Conservation (phyloP, 345 rosid species). For the Salix arbutifolia region DNA sequence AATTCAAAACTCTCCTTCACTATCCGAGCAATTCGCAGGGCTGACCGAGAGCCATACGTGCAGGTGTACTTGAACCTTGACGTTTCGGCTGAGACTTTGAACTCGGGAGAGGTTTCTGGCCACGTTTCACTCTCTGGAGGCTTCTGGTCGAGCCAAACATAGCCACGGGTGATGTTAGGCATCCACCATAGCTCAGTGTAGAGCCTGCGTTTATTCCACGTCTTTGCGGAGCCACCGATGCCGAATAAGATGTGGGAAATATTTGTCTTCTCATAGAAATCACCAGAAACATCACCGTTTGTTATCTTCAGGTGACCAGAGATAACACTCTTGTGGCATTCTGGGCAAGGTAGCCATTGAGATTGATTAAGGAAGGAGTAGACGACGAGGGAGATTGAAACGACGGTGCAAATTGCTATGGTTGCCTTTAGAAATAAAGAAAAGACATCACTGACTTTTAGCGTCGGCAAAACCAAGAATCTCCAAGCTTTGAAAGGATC, state of each 20-base stretch:
- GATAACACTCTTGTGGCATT: constrained; percentile 13
- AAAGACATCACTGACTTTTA: constrained; percentile 32
- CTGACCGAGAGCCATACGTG: constrained; percentile 68
- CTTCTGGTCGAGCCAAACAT: constrained; percentile 71
- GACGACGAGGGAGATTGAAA: constrained; percentile 43
- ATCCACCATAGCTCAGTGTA: constrained; percentile 79
- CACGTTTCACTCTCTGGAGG: constrained; percentile 38
- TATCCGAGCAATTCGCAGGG: constrained; percentile 68
- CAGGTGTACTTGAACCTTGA: constrained; percentile 63
- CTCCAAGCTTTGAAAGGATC: constrained; percentile 39
- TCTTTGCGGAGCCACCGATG: constrained; percentile 73
- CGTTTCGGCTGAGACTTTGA: constrained; percentile 58
- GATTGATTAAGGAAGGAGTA: constrained; percentile 32
- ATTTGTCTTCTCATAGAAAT: constrained; percentile 27
- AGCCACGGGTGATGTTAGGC: constrained; percentile 65
- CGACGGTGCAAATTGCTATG: constrained; percentile 36
- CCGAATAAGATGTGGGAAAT: constrained; percentile 68
- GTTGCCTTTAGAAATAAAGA: constrained; percentile 37
- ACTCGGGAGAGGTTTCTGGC: constrained; percentile 55
- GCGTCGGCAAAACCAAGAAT: constrained; percentile 25
- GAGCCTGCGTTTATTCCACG: constrained; percentile 64
- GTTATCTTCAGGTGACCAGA: constrained; percentile 16
- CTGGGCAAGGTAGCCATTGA: constrained; percentile 19
- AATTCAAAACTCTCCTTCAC: constrained; percentile 77
- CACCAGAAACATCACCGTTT: background rate